These are phyloP conservation scores for Candida yuanshanica DNA, from an alignment of 805 yeast species.

Conservation along the genomic window DNA sequence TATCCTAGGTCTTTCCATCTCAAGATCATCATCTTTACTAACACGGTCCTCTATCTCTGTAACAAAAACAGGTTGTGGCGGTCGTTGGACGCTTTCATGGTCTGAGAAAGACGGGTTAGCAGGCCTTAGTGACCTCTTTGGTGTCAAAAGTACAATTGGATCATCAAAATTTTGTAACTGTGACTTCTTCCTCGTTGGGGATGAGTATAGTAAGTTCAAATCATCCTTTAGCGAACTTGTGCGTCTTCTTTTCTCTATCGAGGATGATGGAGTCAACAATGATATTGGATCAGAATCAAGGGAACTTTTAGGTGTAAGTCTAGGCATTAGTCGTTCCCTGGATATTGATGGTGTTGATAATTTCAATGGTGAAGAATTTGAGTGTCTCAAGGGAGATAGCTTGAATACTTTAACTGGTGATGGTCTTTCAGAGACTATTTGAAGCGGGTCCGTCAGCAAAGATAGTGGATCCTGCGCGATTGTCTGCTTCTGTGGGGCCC, in stretches of 20 bases:
- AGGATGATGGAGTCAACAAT: background rate
- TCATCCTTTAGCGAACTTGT: too few relatives aligned
- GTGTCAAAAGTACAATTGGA: background rate
- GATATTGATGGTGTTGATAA: background rate
- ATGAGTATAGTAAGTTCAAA: too few relatives aligned
- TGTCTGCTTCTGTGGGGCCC: background rate
- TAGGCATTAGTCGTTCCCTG: background rate
- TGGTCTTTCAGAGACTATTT: background rate
- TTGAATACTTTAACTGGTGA: background rate
- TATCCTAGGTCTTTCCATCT: too few relatives aligned
- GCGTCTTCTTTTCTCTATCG: background rate
- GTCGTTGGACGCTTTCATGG: background rate
- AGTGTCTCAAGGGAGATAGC: background rate
- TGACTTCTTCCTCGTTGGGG: background rate
- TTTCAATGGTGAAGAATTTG: background rate
- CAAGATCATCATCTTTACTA: too few relatives aligned
- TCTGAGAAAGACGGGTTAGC: background rate
- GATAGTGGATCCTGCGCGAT: background rate
- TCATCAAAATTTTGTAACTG: background rate
- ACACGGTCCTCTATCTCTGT: too few relatives aligned
- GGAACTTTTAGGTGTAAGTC: background rate
- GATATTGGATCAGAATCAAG: background rate
- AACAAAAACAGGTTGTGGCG: background rate
- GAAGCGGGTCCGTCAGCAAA: background rate
- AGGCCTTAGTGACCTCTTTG: background rate